Evolutionary conservation across 768 basidiomycete genomes (phyloP), one percentile per base, ranked within the genome.

Genomic region (Trametes punicea): DNA sequence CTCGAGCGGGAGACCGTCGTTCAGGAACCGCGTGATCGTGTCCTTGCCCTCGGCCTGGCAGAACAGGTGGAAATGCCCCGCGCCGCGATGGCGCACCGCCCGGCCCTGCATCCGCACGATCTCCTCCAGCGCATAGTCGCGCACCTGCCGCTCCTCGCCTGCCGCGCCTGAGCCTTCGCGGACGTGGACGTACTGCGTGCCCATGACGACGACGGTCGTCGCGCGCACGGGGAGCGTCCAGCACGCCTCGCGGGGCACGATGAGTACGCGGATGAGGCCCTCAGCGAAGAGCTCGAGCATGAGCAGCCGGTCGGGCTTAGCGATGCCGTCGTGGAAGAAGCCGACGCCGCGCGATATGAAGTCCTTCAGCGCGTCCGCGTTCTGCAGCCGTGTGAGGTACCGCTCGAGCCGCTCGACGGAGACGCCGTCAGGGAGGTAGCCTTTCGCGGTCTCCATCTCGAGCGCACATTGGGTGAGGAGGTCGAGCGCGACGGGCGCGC

Each of bases 221-320:
- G 90, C 91, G 49, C 85, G 82, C 16, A 94, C 82, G 18, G 95
- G 93, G n/a, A 98, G 68, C 26, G 81, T 84, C 94, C 94, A 96
- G 67, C 90, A 92, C 13, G 85, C 77, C 38, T 95, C 92, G 33
- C 86, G 82, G 3, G 95, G 86, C 0, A 84, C 87, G 57, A 98
- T 75, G 25, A 99, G 75, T 11, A 94, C 87, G 6, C 85, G 84
- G 38, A 98, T 66, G 34, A 90, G 74, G 0, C 91, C 90, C 57
- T 92, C 84, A 0, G 83, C 82, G 67, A 87, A 98, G 34, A 98
- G 78, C 65, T 88, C 84, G 49, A 98, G 78, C 60, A 91, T 82
- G 30, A 92, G 70, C 21, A 76, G 76, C 18, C 87, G 81, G 68
- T 98, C 95, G 10, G 73, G 55, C 58, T 78, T 83, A 6, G 77